phyloP scores from a whole-genome alignment of 176 grass and related monocot genomes.

The Guadua angustifolia region DNA sequence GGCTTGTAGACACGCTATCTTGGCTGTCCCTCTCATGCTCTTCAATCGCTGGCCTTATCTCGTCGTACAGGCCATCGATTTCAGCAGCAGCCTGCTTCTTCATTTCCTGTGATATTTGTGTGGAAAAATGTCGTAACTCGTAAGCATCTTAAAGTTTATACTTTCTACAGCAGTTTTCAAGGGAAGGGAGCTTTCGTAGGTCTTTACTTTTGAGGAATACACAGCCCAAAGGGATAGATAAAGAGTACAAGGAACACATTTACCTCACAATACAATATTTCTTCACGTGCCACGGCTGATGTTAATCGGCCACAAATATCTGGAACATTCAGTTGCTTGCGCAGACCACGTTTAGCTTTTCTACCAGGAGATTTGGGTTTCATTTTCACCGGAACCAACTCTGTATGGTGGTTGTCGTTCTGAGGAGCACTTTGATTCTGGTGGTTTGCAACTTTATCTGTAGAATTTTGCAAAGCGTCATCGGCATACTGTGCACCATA shows the following conservation, averaged over 20 bases:
- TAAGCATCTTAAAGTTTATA: slow-evolving; percentile 19
- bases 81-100: slow-evolving; percentile 67
- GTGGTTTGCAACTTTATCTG: slow-evolving; percentile 38
- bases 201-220: not conserved
- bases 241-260: not conserved
- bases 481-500: slow-evolving; percentile 40
- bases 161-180: not conserved
- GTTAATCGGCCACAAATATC: slow-evolving; percentile 69
- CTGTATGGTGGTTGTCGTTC: slow-evolving; percentile 42
- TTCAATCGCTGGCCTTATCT: slow-evolving; percentile 92
- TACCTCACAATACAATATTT: slow-evolving; percentile 87
- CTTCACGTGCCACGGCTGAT: slow-evolving; percentile 66
- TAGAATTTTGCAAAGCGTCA: slow-evolving; percentile 46
- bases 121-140: not conserved
- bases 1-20: slow-evolving; percentile 87
- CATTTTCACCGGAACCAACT: slow-evolving; percentile 47
- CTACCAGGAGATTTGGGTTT: slow-evolving; percentile 54
- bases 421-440: slow-evolving; percentile 40
- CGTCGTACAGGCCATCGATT: slow-evolving; percentile 72
- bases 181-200: not conserved
- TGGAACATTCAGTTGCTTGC: slow-evolving; percentile 60
- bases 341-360: slow-evolving; percentile 65
- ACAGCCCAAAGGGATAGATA: not conserved
- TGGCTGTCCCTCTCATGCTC: slow-evolving; percentile 91
- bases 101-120: slow-evolving; percentile 55